A percentile compares a stretch with the other conserved stretches of the same genome.
These are phyloP conservation scores for Gentiana dahurica DNA, from an alignment of 257 asterid genomes.

Conservation along the genomic window DNA sequence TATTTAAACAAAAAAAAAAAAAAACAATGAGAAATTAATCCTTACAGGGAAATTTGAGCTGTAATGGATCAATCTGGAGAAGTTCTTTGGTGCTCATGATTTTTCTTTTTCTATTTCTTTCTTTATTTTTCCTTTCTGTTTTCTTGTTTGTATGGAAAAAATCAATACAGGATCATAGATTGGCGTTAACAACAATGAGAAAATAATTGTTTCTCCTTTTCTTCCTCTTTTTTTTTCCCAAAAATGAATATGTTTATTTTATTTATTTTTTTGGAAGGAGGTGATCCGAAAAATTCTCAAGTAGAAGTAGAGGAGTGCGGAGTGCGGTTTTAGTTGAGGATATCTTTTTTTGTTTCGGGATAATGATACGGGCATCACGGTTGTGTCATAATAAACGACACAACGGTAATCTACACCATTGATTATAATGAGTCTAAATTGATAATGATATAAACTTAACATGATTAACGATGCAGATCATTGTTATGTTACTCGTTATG, in stretches of 20 bases:
- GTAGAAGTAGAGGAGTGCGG: no score
- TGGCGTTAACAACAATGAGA: neutral
- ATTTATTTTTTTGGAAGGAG: constrained; percentile 5
- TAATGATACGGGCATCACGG: no score
- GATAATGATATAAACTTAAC: no score
- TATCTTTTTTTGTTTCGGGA: no score
- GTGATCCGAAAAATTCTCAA: constrained; percentile 28
- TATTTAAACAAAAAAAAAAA: neutral
- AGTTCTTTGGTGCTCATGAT: constrained; percentile 51
- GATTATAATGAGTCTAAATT: no score
- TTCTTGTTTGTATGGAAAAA: neutral
- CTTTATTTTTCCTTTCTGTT: neutral
- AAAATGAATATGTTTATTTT: no score
- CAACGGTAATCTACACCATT: no score
- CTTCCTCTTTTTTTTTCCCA: no score
- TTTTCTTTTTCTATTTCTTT: neutral
- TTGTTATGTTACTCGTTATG: no score
- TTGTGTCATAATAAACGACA: no score
- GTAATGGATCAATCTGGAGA: constrained; percentile 47
- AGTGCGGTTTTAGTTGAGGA: no score
- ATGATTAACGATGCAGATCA: no score
- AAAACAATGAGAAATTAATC: neutral
- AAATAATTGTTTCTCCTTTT: neutral
- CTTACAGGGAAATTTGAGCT: constrained; percentile 60
- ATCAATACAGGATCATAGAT: neutral